Conservation (phyloP, 345 rosid genomes). For the Ricinus communis region DNA sequence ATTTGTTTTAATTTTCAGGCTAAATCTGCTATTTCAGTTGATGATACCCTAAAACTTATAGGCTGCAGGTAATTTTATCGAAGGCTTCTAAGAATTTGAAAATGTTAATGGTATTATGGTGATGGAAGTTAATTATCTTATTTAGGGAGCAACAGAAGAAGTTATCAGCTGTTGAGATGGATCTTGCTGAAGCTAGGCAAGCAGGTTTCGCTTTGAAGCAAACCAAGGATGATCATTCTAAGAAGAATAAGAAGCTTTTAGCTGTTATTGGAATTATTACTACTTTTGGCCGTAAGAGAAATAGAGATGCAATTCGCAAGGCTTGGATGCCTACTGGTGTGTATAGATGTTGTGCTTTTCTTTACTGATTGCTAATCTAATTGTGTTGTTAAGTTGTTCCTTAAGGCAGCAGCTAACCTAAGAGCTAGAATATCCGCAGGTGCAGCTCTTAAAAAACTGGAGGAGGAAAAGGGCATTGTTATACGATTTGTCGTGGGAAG, state of each 20-base stretch:
- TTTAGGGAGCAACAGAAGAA: slow-evolving; percentile 84
- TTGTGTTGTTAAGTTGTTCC: not conserved
- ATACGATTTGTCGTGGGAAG: slow-evolving; percentile 84
- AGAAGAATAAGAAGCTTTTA: slow-evolving; percentile 48
- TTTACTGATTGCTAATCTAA: not conserved
- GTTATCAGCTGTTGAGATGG: slow-evolving; percentile 64
- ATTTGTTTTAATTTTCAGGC: slow-evolving; percentile 45
- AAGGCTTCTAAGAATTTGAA: not conserved
- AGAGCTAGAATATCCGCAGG: slow-evolving; percentile 41
- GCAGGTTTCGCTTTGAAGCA: slow-evolving; percentile 61
- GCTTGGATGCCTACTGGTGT: slow-evolving; percentile 82
- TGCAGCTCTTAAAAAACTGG: slow-evolving; percentile 53
- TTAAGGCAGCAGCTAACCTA: slow-evolving; percentile 16
- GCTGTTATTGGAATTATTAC: slow-evolving; percentile 78
- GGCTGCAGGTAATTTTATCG: slow-evolving; percentile 78
- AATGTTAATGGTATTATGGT: not conserved
- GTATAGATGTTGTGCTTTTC: not conserved
- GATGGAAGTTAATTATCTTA: no score
- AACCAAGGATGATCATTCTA: slow-evolving; percentile 29
- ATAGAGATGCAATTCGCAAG: slow-evolving; percentile 80
- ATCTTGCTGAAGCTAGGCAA: slow-evolving; percentile 58
- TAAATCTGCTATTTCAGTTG: slow-evolving; percentile 80
- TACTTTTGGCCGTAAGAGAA: slow-evolving; percentile 65
- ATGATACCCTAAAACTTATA: slow-evolving; percentile 84
- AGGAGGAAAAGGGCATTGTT: slow-evolving; percentile 71